These are phyloP conservation scores for Botrytis tulipae DNA, from an alignment of 2,329 filamentous ascomycete species.

Conservation along the genomic window DNA sequence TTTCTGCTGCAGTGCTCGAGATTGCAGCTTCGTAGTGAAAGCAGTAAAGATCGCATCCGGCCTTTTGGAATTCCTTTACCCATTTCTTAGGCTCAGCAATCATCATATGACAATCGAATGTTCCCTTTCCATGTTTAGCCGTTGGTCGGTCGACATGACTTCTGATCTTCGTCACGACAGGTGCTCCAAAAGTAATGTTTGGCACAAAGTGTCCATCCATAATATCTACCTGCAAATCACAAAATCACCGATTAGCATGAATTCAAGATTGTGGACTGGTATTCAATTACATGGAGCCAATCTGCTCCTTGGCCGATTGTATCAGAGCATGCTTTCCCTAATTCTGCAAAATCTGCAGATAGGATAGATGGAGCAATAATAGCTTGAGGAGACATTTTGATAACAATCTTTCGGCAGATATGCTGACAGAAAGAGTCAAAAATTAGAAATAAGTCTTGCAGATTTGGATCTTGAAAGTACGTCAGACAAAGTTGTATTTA, in stretches of 20 bases:
- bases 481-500: not conserved
- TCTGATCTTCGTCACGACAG: constrained; percentile 92
- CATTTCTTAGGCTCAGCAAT: constrained; percentile 98
- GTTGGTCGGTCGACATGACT: constrained; percentile 76
- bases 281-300: constrained; percentile 46
- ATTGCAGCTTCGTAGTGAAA: constrained; percentile 98
- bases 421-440: constrained; percentile 8
- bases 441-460: not conserved
- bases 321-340: constrained; percentile 80
- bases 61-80: constrained; percentile 92
- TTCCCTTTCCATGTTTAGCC: constrained; percentile 72
- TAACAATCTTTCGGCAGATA: not conserved
- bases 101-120: constrained; percentile 99
- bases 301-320: constrained; percentile 87
- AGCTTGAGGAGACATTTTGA: constrained; percentile 75
- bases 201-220: constrained; percentile 99
- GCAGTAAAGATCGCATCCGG: constrained; percentile 97
- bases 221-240: constrained; percentile 65
- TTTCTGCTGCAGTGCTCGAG: constrained; percentile 76
- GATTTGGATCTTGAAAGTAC: not conserved
- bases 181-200: constrained; percentile 95
- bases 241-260: not conserved
- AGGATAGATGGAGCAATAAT: constrained; percentile 99
- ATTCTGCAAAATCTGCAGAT: constrained; percentile 88
- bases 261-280: not conserved